Base-by-base conservation (phyloP, 2,329 filamentous ascomycete species). In the Dactylellina drechsleri region DNA sequence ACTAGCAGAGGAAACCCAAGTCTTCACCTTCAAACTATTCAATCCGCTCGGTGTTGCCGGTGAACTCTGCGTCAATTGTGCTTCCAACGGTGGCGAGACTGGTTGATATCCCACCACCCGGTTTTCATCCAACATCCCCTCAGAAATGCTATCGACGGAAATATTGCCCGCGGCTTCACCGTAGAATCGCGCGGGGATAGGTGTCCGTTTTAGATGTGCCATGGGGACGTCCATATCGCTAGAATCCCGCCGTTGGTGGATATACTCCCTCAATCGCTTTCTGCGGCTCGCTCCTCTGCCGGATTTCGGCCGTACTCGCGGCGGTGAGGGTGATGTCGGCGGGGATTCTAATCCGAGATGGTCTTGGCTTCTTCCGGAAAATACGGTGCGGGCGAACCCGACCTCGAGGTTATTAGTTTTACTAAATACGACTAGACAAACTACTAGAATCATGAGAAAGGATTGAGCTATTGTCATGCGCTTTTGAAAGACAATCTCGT, bases 391-490 rank as follows among this genome's bases (percentile, higher is more conserved):
- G 10, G 77, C 54, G 45, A 79, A 23, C 1, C 77, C 68, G 2
- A 67, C 50, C 18, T 78, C 77, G 18, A 78, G 56, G 52, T 78
- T 71, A 82, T 83, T 59, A 1, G 76, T 76, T 43, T 76, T 76
- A 40, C 60, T 68, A 81, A 98, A 97, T 43, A 98, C 89, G 20
- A 97, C 92, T 0, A 99, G 86, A 0, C 91, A 89, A 8, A 99
- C 87, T 79, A 93, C 97, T 53, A 94, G 88, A 0, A 98, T 87
- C 4, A 98, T 87, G 7, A 99, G 86, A 4, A 96, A 88, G 53
- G 91, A 93, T 82, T 98, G 95, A 40, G 97, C 87, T 70, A 98
- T 95, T 3, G 92, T 92, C 89, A 98, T 96, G 75, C 94, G 88
- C 83, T 97, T 97, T 82, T 91, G 89, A 78, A 91, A 91, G 41